Evolutionary conservation across 2,329 filamentous ascomycete species (phyloP).

Genomic region (Paraconiothyrium brasiliense): DNA sequence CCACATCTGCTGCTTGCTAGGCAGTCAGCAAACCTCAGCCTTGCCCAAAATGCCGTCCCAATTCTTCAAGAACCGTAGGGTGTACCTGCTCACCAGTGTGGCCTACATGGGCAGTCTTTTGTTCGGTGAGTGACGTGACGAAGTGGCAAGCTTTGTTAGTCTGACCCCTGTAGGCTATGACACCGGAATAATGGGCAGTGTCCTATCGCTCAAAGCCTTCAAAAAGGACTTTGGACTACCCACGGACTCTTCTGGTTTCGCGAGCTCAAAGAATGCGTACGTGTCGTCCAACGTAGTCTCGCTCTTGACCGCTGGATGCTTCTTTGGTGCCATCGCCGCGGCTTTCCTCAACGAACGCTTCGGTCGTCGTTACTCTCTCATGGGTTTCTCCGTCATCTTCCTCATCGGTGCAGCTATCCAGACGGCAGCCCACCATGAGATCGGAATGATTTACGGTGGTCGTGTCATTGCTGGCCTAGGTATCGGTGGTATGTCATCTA

Average conservation of each 20-base stretch:
- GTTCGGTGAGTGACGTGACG: constrained; percentile 43
- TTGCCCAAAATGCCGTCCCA: constrained; percentile 21
- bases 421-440: constrained; percentile 39
- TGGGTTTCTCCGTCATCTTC: constrained; percentile 55
- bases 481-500: constrained; percentile 62
- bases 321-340: constrained; percentile 69
- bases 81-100: constrained; percentile 56
- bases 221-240: constrained; percentile 54
- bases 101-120: constrained; percentile 56
- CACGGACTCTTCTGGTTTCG: constrained; percentile 42
- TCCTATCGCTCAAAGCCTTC: constrained; percentile 52
- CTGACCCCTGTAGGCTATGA: constrained; percentile 48
- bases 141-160: neutral
- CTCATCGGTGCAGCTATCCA: constrained; percentile 45
- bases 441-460: constrained; percentile 52
- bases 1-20: neutral
- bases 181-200: constrained; percentile 54
- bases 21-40: neutral
- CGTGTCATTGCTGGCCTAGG: constrained; percentile 64
- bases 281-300: constrained; percentile 75
- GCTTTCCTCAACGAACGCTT: constrained; percentile 57
- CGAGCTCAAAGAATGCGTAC: constrained; percentile 44
- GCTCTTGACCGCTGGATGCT: constrained; percentile 80
- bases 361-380: constrained; percentile 57
- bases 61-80: constrained; percentile 55